Conservation (phyloP, 192 early-diverging fungal species). For the Gryganskiella cystojenkinii region DNA sequence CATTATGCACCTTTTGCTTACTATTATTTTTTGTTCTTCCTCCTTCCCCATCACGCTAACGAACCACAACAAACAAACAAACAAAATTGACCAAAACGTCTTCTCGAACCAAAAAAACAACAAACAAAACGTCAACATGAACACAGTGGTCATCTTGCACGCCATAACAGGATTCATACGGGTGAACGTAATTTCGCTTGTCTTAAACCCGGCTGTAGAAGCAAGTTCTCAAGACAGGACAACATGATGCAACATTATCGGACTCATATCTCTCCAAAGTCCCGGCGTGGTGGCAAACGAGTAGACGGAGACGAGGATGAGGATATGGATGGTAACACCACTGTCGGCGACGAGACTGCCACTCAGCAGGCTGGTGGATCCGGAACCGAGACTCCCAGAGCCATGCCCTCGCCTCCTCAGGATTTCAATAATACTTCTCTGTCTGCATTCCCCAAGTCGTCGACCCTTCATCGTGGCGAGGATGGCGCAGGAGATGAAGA, state of each 20-base stretch:
- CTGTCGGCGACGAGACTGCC: background rate
- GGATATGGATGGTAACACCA: slow-evolving; percentile 13
- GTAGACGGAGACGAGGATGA: slow-evolving; percentile 8
- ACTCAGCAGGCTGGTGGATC: background rate
- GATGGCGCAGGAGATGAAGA: no score
- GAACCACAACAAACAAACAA: slow-evolving; percentile 7
- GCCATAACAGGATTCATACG: slow-evolving; percentile 85
- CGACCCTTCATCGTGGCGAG: no score
- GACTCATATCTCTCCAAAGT: slow-evolving; percentile 79
- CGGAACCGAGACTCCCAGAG: background rate
- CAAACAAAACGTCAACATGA: background rate
- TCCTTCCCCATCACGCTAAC: background rate
- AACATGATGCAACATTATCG: slow-evolving; percentile 92
- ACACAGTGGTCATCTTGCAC: slow-evolving; percentile 78
- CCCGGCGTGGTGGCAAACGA: slow-evolving; percentile 53
- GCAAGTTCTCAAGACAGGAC: slow-evolving; percentile 84
- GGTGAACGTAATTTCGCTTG: slow-evolving; percentile 85
- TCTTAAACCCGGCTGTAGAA: slow-evolving; percentile 74
- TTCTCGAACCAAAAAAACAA: background rate
- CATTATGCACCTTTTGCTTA: background rate
- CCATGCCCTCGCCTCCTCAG: background rate
- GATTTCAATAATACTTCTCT: no score
- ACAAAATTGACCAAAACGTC: background rate
- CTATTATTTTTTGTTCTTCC: slow-evolving; percentile 2
- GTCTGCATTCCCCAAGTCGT: no score